These are phyloP conservation scores for Claviceps pusilla DNA, from an alignment of 2,329 filamentous ascomycete genomes.

Conservation along the genomic window DNA sequence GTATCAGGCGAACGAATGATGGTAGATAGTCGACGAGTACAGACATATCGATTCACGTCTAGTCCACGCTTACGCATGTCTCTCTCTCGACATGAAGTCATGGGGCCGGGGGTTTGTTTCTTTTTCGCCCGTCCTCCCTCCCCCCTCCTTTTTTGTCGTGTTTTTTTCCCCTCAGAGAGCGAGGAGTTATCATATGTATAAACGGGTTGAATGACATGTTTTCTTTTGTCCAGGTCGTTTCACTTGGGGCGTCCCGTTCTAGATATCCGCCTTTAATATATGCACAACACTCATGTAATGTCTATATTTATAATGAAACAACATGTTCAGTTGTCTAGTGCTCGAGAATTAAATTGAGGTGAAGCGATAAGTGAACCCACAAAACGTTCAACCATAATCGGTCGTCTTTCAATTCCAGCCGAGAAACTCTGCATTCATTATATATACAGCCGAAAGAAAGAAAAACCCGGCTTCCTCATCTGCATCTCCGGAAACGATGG, in stretches of 20 bases:
- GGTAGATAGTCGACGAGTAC: neutral
- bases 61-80: neutral
- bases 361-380: neutral
- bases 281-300: constrained; percentile 1
- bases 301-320: neutral
- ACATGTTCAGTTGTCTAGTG: too few relatives aligned
- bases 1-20: neutral
- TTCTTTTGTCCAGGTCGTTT: neutral
- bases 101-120: neutral
- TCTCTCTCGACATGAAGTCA: neutral
- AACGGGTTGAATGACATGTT: neutral
- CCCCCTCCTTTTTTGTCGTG: neutral
- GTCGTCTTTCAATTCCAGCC: neutral
- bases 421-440: neutral
- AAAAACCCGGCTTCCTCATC: neutral
- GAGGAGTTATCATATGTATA: neutral
- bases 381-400: neutral
- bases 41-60: neutral
- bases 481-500: neutral
- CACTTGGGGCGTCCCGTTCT: neutral
- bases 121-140: neutral
- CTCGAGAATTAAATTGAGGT: neutral
- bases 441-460: neutral
- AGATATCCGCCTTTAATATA: neutral
- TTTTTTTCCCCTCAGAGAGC: too few relatives aligned